phyloP scores from a whole-genome alignment of 768 basidiomycete genomes.

The Amanita rubescens region DNA sequence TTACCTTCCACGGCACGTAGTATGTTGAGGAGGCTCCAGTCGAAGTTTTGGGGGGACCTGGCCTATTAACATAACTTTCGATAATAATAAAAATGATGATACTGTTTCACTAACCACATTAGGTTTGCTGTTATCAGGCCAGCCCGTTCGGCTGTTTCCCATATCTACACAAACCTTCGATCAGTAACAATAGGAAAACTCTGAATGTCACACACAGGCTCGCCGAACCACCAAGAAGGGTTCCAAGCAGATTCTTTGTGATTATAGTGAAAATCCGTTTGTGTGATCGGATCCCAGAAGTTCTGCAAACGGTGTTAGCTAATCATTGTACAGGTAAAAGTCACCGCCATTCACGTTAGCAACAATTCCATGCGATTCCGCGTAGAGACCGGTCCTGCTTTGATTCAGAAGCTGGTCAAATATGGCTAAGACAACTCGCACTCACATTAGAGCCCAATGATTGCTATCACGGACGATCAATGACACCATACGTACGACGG shows the following conservation, averaged over 20 bases:
- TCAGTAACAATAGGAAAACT: background rate
- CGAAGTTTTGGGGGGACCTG: conserved; percentile 68
- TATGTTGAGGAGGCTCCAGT: conserved; percentile 65
- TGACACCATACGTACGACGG: background rate
- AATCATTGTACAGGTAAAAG: background rate
- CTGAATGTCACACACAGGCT: conserved; percentile 49
- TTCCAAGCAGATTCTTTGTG: conserved; percentile 53
- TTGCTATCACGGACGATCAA: conserved; percentile 43
- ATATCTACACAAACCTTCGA: conserved; percentile 50
- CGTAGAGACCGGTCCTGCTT: conserved; percentile 81
- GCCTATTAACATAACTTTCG: conserved; percentile 37
- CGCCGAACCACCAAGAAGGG: conserved; percentile 80
- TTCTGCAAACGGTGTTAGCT: conserved; percentile 37
- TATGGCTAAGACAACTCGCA: background rate
- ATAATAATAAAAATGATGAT: background rate
- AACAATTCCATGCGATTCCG: conserved; percentile 87
- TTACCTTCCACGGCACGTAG: conserved; percentile 72
- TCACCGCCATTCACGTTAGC: conserved; percentile 54
- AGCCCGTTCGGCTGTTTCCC: conserved; percentile 78
- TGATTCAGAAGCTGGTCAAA: conserved; percentile 3
- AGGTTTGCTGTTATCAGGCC: conserved; percentile 75
- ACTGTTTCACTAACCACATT: conserved; percentile 71
- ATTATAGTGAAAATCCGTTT: conserved; percentile 68
- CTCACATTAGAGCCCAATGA: conserved; percentile 83
- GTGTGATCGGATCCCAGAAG: conserved; percentile 72